Conservation (phyloP, 2,329 filamentous ascomycete genomes). For the Decorospora gaudefroyi region DNA sequence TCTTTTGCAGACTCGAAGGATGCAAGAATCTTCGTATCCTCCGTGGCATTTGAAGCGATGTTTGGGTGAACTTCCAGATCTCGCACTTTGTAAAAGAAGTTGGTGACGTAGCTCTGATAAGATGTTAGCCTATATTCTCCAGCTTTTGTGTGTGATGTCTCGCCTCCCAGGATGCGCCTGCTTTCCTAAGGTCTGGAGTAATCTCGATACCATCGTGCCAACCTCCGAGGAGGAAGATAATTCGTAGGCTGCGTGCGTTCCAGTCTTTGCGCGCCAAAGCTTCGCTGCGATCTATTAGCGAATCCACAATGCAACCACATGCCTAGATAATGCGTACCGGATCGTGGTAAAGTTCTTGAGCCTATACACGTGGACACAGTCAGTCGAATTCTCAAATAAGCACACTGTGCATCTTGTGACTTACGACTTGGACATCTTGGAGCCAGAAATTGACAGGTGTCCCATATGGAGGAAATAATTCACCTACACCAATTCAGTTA, state of each 20-base stretch:
- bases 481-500: too few species aligned
- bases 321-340: too few species aligned
- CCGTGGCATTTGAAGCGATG: conserved; percentile 33
- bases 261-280: conserved; percentile 71
- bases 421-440: conserved; percentile 98
- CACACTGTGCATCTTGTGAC: too few species aligned
- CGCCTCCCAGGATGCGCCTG: conserved; percentile 81
- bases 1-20: conserved; percentile 60
- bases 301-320: too few species aligned
- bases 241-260: conserved; percentile 77
- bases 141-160: too few species aligned
- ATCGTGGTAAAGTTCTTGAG: conserved; percentile 97
- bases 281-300: too few species aligned
- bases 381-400: too few species aligned
- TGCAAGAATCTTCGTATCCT: conserved; percentile 52
- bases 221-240: conserved; percentile 82
- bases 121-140: too few species aligned
- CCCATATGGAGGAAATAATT: conserved; percentile 98
- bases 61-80: conserved; percentile 52
- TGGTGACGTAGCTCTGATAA: conserved; percentile 73
- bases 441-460: conserved; percentile 83
- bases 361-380: too few species aligned
- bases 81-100: conserved; percentile 65
- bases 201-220: conserved; percentile 95
- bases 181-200: conserved; percentile 76